These are phyloP conservation scores for Magnaporthiopsis rhizophila DNA, from an alignment of 2,329 filamentous ascomycete genomes.

Conservation along the genomic window DNA sequence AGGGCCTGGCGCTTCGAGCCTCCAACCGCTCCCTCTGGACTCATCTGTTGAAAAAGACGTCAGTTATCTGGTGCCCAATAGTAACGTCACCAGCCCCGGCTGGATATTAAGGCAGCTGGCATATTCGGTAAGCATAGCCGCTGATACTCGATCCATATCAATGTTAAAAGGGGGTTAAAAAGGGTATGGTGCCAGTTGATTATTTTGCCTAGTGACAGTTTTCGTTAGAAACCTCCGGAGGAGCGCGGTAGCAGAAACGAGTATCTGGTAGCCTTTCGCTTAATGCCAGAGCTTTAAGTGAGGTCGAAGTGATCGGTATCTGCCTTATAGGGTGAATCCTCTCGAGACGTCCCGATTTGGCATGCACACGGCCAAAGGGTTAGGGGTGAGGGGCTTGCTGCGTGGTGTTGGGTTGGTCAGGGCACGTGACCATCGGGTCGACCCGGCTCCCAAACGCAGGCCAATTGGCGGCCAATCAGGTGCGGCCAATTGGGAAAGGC, in stretches of 20 bases:
- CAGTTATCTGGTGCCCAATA: not conserved
- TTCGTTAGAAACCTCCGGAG: too few species aligned
- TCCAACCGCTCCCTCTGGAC: not conserved
- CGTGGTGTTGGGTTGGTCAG: not conserved
- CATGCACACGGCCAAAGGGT: not conserved
- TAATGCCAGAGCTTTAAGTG: not conserved
- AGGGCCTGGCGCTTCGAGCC: not conserved
- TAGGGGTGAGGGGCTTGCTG: not conserved
- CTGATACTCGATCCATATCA: too few species aligned
- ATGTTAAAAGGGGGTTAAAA: too few species aligned
- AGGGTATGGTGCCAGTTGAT: too few species aligned
- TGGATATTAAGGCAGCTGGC: too few species aligned
- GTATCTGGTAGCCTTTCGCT: not conserved
- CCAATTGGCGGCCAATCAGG: conserved; percentile 17
- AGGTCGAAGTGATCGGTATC: not conserved
- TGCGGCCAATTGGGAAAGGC: conserved; percentile 14
- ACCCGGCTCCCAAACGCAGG: not conserved
- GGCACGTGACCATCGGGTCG: conserved; percentile 6
- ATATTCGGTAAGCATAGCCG: too few species aligned
- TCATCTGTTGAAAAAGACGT: not conserved
- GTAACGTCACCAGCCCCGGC: not conserved
- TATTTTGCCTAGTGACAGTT: too few species aligned
- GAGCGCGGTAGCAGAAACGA: too few species aligned
- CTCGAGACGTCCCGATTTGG: not conserved
- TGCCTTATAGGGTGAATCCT: not conserved